Evolutionary conservation across 2,329 filamentous ascomycete genomes (phyloP).

Genomic region (Talaromyces sp.): DNA sequence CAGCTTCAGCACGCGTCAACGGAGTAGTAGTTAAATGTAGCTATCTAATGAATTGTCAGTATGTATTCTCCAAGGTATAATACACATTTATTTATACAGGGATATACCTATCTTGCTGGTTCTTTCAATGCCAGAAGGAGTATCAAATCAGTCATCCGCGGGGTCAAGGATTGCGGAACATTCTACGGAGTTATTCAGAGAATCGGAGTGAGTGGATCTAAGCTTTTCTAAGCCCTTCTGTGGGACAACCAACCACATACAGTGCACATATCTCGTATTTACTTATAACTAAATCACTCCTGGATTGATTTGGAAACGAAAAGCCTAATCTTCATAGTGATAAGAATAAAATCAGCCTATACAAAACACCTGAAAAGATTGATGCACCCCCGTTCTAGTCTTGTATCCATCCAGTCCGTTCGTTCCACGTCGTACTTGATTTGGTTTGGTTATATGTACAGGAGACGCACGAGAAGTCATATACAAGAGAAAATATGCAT

Average conservation of each 20-base stretch:
- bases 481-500: not conserved
- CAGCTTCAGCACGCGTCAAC: not conserved
- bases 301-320: too few relatives aligned
- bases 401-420: not conserved
- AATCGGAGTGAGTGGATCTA: not conserved
- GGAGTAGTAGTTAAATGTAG: too few relatives aligned
- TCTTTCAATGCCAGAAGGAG: too few relatives aligned
- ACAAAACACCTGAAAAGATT: not conserved
- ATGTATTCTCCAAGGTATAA: not conserved
- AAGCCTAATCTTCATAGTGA: not conserved
- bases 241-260: not conserved
- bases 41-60: not conserved
- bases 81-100: not conserved
- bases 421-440: not conserved
- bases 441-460: slow-evolving; percentile 8
- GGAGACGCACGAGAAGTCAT: not conserved
- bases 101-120: not conserved
- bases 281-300: too few relatives aligned
- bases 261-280: too few relatives aligned
- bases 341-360: not conserved
- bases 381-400: not conserved
- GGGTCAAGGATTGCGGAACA: not conserved
- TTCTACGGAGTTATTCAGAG: not conserved
- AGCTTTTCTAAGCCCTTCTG: slow-evolving; percentile 1
- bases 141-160: not conserved